These are phyloP conservation scores for Amylostereum areolatum DNA, from an alignment of 1,284 basidiomycete species.

Conservation along the genomic window DNA sequence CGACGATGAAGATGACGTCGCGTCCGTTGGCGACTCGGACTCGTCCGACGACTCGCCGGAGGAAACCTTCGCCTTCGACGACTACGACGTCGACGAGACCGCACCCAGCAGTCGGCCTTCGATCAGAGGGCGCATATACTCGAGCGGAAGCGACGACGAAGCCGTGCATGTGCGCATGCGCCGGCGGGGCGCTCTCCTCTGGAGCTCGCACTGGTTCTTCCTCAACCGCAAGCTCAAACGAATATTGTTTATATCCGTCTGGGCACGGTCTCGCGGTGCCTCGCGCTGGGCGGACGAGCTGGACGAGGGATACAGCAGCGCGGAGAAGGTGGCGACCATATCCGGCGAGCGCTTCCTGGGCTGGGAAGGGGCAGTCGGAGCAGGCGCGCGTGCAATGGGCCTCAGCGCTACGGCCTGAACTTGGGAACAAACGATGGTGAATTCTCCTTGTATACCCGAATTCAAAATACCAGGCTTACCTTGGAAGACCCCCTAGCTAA, in stretches of 20 bases:
- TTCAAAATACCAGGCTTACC: no score
- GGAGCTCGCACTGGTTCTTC: conserved; percentile 99
- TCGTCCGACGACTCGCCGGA: conserved; percentile 56
- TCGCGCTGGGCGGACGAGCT: conserved; percentile 45
- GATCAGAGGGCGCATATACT: conserved; percentile 21
- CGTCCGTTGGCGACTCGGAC: conserved; percentile 51
- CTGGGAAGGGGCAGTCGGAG: conserved; percentile 70
- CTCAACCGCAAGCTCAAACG: conserved; percentile 91
- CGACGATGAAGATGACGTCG: conserved; percentile 69
- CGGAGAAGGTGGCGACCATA: conserved; percentile 20
- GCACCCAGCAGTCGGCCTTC: conserved; percentile 34
- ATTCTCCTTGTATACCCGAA: no score
- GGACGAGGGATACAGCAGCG: conserved; percentile 28
- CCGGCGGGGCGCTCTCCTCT: conserved; percentile 76
- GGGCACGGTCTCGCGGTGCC: conserved; percentile 76
- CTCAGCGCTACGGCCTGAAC: conserved; percentile 28
- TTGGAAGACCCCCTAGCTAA: no score
- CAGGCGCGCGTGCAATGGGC: conserved; percentile 72
- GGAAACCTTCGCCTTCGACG: conserved; percentile 68
- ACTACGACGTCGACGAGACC: conserved; percentile 68
- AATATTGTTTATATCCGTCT: conserved; percentile 89
- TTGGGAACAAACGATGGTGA: no score
- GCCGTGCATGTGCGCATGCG: conserved; percentile 23
- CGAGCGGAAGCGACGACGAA: conserved; percentile 25
- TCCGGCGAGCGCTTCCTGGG: conserved; percentile 58